Percentiles rank a stretch among this genome's conserved stretches.
Conservation (phyloP, 2,329 filamentous ascomycete species). For the Calycina herbarum region DNA sequence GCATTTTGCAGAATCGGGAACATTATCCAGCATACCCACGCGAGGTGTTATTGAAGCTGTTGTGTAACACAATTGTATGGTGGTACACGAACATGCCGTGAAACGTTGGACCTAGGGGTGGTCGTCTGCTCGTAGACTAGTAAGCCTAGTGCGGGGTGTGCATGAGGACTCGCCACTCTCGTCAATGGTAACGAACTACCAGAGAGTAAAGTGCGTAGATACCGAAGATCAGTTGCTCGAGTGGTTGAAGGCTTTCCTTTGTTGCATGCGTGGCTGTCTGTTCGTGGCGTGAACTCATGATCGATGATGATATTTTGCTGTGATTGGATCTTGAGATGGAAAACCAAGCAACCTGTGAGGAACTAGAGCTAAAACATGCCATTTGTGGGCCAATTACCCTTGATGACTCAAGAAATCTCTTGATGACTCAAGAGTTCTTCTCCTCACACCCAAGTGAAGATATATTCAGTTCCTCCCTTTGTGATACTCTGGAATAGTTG, state of each 20-base stretch:
- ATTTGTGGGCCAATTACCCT: too few species aligned
- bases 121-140: background rate
- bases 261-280: background rate
- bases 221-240: background rate
- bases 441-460: background rate
- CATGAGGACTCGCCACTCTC: background rate
- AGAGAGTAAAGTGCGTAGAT: background rate
- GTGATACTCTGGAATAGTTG: too few species aligned
- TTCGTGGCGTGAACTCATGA: background rate
- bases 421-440: too few species aligned
- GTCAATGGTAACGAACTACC: background rate
- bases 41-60: background rate
- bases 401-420: too few species aligned
- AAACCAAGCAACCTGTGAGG: too few species aligned
- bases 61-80: background rate
- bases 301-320: background rate
- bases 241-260: background rate
- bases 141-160: slow-evolving; percentile 3
- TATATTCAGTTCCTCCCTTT: background rate
- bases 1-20: background rate
- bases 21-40: background rate
- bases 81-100: background rate
- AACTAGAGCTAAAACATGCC: too few species aligned
- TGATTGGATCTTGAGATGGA: too few species aligned
- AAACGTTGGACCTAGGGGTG: background rate